Conservation (phyloP, 495 filamentous ascomycete genomes). For the Hypoxylon rickii region DNA sequence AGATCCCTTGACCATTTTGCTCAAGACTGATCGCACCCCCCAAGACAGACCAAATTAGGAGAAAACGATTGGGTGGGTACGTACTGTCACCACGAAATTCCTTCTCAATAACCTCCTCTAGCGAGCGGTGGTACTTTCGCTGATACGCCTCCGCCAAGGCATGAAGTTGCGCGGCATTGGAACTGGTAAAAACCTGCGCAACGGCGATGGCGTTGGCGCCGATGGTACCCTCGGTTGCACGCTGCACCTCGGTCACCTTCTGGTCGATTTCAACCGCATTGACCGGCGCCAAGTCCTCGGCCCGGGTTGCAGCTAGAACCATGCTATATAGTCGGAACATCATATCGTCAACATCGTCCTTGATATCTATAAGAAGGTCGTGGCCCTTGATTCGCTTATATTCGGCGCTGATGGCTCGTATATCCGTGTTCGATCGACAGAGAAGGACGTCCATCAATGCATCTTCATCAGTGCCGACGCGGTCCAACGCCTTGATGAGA, state of each 20-base stretch:
- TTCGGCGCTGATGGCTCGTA: slow-evolving; percentile 58
- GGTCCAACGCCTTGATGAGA: slow-evolving; percentile 62
- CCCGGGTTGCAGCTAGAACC: slow-evolving; percentile 63
- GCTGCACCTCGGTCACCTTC: slow-evolving; percentile 65
- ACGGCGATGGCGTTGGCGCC: slow-evolving; percentile 52
- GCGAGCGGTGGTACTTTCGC: slow-evolving; percentile 56
- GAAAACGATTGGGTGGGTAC: too few relatives aligned
- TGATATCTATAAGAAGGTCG: slow-evolving; percentile 54
- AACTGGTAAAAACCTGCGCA: slow-evolving; percentile 64
- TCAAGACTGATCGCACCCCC: too few relatives aligned
- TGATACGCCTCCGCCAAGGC: slow-evolving; percentile 68
- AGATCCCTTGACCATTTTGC: too few relatives aligned
- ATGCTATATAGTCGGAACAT: slow-evolving; percentile 54
- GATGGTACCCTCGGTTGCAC: slow-evolving; percentile 59
- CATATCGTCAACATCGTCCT: slow-evolving; percentile 62
- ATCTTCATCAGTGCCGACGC: slow-evolving; percentile 73
- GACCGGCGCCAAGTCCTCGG: slow-evolving; percentile 62
- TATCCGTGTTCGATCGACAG: slow-evolving; percentile 73
- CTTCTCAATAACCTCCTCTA: slow-evolving; percentile 65
- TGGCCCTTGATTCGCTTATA: slow-evolving; percentile 63
- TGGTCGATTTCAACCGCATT: slow-evolving; percentile 62
- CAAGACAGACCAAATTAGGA: too few relatives aligned
- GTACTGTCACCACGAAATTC: slow-evolving; percentile 79
- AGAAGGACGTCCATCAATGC: slow-evolving; percentile 74
- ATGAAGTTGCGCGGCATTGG: slow-evolving; percentile 66